Base-by-base conservation (phyloP, 108 stramenopile genomes). In the Skeletonema costatum region DNA sequence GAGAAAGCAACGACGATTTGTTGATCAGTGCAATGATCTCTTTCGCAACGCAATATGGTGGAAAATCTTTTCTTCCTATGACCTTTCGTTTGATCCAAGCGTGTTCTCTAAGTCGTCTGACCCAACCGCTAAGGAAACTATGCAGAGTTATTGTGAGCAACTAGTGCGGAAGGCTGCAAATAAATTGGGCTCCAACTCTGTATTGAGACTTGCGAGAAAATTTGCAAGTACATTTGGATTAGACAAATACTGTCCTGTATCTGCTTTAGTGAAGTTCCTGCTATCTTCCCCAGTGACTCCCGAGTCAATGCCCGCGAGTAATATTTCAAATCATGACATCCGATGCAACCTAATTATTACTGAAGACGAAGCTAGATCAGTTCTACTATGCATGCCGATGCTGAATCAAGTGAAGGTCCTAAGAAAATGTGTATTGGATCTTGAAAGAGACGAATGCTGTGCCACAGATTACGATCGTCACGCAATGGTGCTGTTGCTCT, bases 11-110 rank as follows among this genome's bases (percentile, higher is more conserved):
- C 38, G 9, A 4, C 82, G 70, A 21, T 96, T 96, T 73, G 77
- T 90, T 8, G 71, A 73, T n/a, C 95, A 93, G 71, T 96, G 95
- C 64, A 56, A 85, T 36, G 70, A 66, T 4, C 75, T 93, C 31
- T 73, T 84, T 13, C 60, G n/a, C 30, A 87, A 86, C 68, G 87
- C 95, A 11, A 56, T 41, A 30, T 92, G 92, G 92, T 96, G 92
- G 91, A 74, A 63, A 5, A 60, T 88, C 36, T 64, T 96, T 33
- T 83, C 90, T 41, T n/a, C 48, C 29, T 62, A 73, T 51, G 58
- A 60, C 8, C 84, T 93, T 4, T 69, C 84, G 25, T 96, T 96
- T 60, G 91, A 93, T 59, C 88, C 89, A 12, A 58, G 78, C 30
- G 39, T 58, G 1, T 89, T 89, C 51, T 82, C 82, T 65, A 44